phyloP scores from a whole-genome alignment of 768 basidiomycete species.

The Paxillus rubicundulus region DNA sequence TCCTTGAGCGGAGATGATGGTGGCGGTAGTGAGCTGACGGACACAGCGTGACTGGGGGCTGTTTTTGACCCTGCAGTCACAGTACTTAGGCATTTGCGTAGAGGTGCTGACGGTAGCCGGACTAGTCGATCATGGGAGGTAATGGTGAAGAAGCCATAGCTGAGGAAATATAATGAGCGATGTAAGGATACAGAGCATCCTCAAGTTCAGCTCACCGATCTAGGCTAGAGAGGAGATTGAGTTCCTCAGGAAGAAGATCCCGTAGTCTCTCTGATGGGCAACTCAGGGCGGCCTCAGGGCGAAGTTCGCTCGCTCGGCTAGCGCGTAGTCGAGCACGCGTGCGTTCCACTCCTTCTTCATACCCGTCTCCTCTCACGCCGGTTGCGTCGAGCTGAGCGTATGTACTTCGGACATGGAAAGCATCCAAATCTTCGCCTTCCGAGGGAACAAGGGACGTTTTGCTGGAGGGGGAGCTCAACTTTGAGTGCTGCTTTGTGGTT shows the following conservation, averaged over 20 bases:
- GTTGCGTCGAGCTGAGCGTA: conserved; percentile 86
- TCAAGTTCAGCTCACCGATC: conserved; percentile 65
- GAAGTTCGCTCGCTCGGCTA: conserved; percentile 56
- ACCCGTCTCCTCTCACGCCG: conserved; percentile 95
- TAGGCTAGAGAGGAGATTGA: conserved; percentile 68
- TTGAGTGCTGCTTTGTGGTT: conserved; percentile 26
- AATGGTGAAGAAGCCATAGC: conserved; percentile 88
- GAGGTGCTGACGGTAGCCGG: conserved; percentile 59
- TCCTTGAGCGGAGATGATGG: conserved; percentile 57
- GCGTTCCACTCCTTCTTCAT: conserved; percentile 90
- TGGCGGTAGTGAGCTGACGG: conserved; percentile 48
- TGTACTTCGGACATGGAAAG: conserved; percentile 79
- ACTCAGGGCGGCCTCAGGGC: conserved; percentile 53
- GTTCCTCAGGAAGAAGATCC: conserved; percentile 70
- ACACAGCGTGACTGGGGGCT: conserved; percentile 44
- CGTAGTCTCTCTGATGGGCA: conserved; percentile 60
- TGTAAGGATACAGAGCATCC: background rate
- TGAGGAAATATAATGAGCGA: conserved; percentile 31
- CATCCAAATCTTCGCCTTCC: conserved; percentile 78
- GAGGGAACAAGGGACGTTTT: conserved; percentile 65
- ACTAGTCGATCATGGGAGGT: conserved; percentile 85
- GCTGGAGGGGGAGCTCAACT: conserved; percentile 41
- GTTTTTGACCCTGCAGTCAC: conserved; percentile 45
- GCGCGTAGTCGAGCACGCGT: conserved; percentile 71
- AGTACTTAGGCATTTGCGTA: conserved; percentile 54